Evolutionary conservation across 164 flowering plant genomes (phyloP).

Genomic region (Magnolia sinica): DNA sequence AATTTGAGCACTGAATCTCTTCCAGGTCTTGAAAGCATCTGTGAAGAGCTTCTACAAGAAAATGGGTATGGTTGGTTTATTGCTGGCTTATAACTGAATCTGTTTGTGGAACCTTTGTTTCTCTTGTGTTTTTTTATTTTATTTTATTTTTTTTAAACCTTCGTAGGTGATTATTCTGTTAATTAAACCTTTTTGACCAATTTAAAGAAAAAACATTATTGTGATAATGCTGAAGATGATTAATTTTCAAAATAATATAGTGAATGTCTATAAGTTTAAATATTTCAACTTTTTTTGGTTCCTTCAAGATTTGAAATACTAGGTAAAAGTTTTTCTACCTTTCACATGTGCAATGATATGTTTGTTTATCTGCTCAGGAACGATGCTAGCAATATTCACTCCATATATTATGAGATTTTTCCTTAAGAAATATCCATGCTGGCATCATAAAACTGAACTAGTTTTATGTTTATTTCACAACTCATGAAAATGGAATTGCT

Average conservation of each 20-base stretch:
- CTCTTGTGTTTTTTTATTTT: not conserved
- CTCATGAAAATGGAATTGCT: too few relatives aligned
- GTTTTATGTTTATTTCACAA: too few relatives aligned
- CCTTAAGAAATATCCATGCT: too few relatives aligned
- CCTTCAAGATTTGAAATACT: not conserved
- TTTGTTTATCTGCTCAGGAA: too few relatives aligned
- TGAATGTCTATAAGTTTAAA: not conserved
- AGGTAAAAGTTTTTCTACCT: not conserved
- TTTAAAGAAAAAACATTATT: not conserved
- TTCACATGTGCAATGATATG: not conserved
- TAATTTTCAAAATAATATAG: not conserved
- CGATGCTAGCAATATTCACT: too few relatives aligned
- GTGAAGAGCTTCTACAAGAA: conserved; percentile 69
- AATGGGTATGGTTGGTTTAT: conserved; percentile 63
- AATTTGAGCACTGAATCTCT: conserved; percentile 34
- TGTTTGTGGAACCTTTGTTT: not conserved
- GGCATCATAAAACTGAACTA: too few relatives aligned
- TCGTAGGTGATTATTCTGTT: not conserved
- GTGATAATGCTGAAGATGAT: not conserved
- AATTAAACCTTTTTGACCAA: too few relatives aligned
- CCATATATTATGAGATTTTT: too few relatives aligned
- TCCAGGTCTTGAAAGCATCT: conserved; percentile 78
- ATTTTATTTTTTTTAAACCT: not conserved
- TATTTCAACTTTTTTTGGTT: too few relatives aligned
- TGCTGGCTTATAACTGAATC: not conserved